Percentiles rank a stretch among this genome's conserved stretches.
Conservation (phyloP, 1,284 basidiomycete species). For the Ceratobasidium sp. region DNA sequence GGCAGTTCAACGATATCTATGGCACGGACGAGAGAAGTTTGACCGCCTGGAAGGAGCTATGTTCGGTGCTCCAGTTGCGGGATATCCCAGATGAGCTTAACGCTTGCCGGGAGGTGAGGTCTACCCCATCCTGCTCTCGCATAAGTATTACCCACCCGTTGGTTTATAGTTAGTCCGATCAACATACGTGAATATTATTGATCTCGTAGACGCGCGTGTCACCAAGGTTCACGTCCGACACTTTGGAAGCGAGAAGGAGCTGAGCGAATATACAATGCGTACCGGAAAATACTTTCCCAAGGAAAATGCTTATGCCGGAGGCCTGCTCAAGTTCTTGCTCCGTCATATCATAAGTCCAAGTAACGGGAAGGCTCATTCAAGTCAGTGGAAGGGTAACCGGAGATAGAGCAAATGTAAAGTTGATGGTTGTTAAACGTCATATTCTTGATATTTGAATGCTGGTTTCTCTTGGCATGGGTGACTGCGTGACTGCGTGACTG, state of each 20-base stretch:
- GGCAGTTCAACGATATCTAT: conserved; percentile 33
- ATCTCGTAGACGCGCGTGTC: conserved; percentile 34
- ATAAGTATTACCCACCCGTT: neutral
- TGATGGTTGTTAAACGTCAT: too few species aligned
- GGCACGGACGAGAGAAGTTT: conserved; percentile 10
- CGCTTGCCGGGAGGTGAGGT: conserved; percentile 16
- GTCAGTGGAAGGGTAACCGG: neutral
- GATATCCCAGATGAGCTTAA: conserved; percentile 21
- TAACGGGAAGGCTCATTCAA: neutral
- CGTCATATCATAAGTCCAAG: conserved; percentile 27
- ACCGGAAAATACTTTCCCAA: conserved; percentile 44
- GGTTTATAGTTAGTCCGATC: conserved; percentile 25
- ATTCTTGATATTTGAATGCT: too few species aligned
- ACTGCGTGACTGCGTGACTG: too few species aligned
- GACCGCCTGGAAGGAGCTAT: conserved; percentile 5
- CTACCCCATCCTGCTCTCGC: neutral
- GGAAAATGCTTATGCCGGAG: conserved; percentile 46
- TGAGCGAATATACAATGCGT: conserved; percentile 33
- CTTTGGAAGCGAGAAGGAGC: conserved; percentile 25
- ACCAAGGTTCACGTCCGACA: neutral
- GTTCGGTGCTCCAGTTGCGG: conserved; percentile 1
- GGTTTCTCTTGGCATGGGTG: too few species aligned
- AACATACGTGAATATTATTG: conserved; percentile 45
- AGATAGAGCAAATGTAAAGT: too few species aligned
- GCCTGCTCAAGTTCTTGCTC: conserved; percentile 39